Evolutionary conservation across 164 flowering plant genomes (phyloP).

Genomic region (Umbellularia californica): DNA sequence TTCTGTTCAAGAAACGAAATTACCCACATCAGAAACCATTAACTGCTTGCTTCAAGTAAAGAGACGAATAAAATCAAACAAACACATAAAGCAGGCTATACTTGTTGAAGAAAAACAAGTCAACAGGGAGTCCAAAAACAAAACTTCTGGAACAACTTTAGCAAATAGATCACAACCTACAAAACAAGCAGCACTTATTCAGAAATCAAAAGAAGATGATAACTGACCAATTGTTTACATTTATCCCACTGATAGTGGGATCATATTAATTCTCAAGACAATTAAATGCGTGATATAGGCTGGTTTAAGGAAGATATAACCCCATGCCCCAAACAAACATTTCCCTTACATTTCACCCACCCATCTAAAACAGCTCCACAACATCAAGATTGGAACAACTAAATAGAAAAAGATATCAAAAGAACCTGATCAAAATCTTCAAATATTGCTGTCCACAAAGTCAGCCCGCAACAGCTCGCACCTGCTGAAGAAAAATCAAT

Average conservation of each 20-base stretch:
- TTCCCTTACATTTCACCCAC: no score
- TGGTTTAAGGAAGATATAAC: no score
- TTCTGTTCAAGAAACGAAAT: neutral
- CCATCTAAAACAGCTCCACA: no score
- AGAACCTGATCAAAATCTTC: neutral
- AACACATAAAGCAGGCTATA: neutral
- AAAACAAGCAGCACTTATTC: neutral
- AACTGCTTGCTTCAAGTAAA: neutral
- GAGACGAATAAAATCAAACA: neutral
- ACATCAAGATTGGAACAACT: no score
- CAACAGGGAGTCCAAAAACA: neutral
- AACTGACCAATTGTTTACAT: neutral
- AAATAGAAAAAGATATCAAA: no score
- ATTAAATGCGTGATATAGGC: no score
- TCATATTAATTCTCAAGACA: no score
- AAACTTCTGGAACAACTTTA: neutral
- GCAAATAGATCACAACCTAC: neutral
- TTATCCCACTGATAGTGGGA: no score
- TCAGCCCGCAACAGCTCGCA: neutral
- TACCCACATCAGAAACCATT: neutral
- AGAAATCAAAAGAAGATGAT: neutral
- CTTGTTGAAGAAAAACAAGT: neutral
- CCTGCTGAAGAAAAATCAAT: neutral
- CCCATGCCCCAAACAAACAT: no score
- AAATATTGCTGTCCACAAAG: neutral